Evolutionary conservation across 257 asterid species (phyloP).

Genomic region (Anisodus acutangulus): DNA sequence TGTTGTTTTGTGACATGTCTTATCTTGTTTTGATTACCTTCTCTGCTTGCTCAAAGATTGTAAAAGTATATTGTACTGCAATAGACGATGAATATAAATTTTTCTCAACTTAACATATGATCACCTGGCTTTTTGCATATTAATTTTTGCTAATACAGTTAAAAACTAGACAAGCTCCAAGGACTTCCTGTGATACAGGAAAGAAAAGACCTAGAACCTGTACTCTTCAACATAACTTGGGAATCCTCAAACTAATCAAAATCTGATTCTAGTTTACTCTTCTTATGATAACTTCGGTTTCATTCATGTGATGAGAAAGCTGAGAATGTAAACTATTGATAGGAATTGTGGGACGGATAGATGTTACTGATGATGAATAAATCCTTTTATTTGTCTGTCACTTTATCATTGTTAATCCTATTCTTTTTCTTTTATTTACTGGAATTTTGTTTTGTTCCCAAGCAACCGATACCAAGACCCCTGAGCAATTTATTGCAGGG

Average conservation of each 20-base stretch:
- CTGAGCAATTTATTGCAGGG: not conserved
- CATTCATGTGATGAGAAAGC: not conserved
- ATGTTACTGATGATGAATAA: too few relatives aligned
- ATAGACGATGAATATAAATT: not conserved
- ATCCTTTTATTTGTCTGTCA: not conserved
- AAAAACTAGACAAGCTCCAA: not conserved
- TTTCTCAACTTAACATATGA: not conserved
- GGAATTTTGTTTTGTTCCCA: not conserved
- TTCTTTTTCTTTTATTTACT: not conserved
- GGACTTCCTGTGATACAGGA: not conserved
- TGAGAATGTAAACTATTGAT: too few relatives aligned
- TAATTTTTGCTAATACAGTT: not conserved
- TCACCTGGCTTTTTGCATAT: not conserved
- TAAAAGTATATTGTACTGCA: not conserved
- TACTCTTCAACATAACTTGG: not conserved
- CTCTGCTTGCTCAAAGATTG: not conserved
- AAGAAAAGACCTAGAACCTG: not conserved
- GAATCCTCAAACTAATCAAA: not conserved
- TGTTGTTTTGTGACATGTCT: slow-evolving; percentile 66
- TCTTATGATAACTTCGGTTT: not conserved
- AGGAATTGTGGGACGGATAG: too few relatives aligned
- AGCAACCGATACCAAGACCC: not conserved
- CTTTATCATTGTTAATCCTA: not conserved
- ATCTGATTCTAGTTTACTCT: not conserved
- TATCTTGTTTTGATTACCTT: slow-evolving; percentile 47